Base-by-base conservation (phyloP, 75 land plant genomes). In the Pseudotsuga menziesii region DNA sequence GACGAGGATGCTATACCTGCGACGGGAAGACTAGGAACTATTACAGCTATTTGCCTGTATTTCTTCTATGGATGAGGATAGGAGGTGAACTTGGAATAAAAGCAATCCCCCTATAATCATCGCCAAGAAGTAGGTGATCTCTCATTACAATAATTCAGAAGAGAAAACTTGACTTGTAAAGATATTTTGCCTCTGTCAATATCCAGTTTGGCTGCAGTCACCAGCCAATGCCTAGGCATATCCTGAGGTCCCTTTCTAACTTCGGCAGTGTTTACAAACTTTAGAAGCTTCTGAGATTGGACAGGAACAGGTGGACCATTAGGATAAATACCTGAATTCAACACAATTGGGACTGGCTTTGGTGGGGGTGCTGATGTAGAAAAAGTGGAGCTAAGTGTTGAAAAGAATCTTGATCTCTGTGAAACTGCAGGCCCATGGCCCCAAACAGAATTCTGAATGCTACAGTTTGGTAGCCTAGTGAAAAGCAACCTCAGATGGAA, bases 161-260 rank as follows among this genome's bases (percentile, higher is more conserved):
- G 82, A 6, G 98, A 86, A 67, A 85, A 93, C 70, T 95, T 88
- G 12, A 93, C 92, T 39, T 83, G 89, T 74, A 95, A 74, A 15
- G 88, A 80, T 75, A 95, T 91, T 82, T 91, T 92, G 12, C 92
- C 91, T 8, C 83, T 82, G 13, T 92, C 93, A 12, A 67, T 77
- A 48, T 87, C 95, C 32, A 95, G 79, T 79, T 88, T 90, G 17
- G 92, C 96, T 19, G 89, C 98, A 23, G 84, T 88, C 17, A 95
- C 93, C 54, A 95, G 58, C 98, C 98, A 95, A 77, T 95, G 98
- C 13, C 98, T 96, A 3, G 98, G 98, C 56, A 78, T 59, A 77
- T 95, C 89, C 66, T 93, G 89, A 9, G 98, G 91, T 29, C 98
- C 96, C 22, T 89, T 80, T 15, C 80, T 84, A 41, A 92, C 78